phyloP scores from a whole-genome alignment of 768 basidiomycete genomes.

The Leccinum boreale region DNA sequence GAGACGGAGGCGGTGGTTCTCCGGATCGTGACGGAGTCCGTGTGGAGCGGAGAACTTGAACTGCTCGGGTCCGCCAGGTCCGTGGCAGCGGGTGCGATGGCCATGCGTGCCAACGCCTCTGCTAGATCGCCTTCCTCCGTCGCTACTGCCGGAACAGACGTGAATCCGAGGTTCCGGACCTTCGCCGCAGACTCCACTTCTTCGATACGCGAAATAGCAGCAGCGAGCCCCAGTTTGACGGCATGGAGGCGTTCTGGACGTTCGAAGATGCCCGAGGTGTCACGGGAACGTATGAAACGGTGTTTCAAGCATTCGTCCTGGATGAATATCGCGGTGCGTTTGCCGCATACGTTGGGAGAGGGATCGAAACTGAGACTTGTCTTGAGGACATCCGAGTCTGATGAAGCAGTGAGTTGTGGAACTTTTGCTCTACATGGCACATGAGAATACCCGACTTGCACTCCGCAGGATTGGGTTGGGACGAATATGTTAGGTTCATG shows the following conservation, averaged over 20 bases:
- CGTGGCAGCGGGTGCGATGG: constrained; percentile 27
- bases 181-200: constrained; percentile 13
- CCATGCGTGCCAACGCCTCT: constrained; percentile 44
- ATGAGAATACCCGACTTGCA: neutral
- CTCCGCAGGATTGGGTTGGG: neutral
- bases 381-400: neutral
- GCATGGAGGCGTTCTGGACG: constrained; percentile 87
- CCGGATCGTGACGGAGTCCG: constrained; percentile 41
- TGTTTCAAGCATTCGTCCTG: constrained; percentile 76
- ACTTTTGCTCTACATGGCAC: neutral
- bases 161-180: neutral
- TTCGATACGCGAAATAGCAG: constrained; percentile 73
- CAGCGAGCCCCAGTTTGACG: constrained; percentile 76
- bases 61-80: neutral
- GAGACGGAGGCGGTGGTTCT: constrained; percentile 54
- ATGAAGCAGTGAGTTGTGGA: neutral
- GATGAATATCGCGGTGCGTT: constrained; percentile 39
- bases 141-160: constrained; percentile 7
- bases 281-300: constrained; percentile 72
- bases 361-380: neutral
- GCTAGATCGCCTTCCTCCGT: constrained; percentile 47
- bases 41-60: constrained; percentile 9
- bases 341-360: neutral
- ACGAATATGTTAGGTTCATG: neutral
- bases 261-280: constrained; percentile 79